phyloP scores from a whole-genome alignment of 192 early-diverging fungal genomes.

The Linnemannia schmuckeri region DNA sequence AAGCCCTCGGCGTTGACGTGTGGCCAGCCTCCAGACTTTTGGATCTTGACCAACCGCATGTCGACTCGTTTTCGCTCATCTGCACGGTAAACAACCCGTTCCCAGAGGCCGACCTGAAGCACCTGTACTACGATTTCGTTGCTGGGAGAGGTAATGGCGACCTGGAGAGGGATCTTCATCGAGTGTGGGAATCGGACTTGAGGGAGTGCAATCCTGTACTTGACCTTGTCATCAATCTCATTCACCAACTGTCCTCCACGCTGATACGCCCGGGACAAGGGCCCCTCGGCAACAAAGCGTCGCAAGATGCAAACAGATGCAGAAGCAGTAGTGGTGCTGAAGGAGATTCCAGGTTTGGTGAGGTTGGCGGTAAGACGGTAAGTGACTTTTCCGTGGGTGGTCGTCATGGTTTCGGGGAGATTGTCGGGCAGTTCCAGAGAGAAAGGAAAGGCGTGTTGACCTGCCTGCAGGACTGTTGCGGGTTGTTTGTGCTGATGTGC shows the following conservation, averaged over 20 bases:
- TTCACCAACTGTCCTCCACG: slow-evolving; percentile 21
- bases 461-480: slow-evolving; percentile 16
- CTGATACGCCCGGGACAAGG: slow-evolving; percentile 19
- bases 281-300: neutral
- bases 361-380: slow-evolving; percentile 37
- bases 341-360: slow-evolving; percentile 32
- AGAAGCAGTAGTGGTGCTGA: slow-evolving; percentile 21
- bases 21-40: slow-evolving; percentile 52
- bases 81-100: slow-evolving; percentile 28
- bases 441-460: slow-evolving; percentile 55
- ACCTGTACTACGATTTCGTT: slow-evolving; percentile 12
- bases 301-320: slow-evolving; percentile 24
- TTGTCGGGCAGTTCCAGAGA: slow-evolving; percentile 45
- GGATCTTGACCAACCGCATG: slow-evolving; percentile 48
- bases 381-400: slow-evolving; percentile 27
- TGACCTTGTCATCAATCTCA: slow-evolving; percentile 22
- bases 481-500: slow-evolving; percentile 21
- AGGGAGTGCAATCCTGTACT: slow-evolving; percentile 34
- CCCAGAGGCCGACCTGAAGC: slow-evolving; percentile 44
- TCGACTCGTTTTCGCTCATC: slow-evolving; percentile 35
- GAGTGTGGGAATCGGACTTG: slow-evolving; percentile 35
- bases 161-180: slow-evolving; percentile 37
- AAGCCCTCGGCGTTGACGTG: neutral
- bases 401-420: slow-evolving; percentile 38
- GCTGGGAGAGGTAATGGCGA: slow-evolving; percentile 29